phyloP scores from a whole-genome alignment of 352 stramenopile genomes.

The Pythium grandisporangium region DNA sequence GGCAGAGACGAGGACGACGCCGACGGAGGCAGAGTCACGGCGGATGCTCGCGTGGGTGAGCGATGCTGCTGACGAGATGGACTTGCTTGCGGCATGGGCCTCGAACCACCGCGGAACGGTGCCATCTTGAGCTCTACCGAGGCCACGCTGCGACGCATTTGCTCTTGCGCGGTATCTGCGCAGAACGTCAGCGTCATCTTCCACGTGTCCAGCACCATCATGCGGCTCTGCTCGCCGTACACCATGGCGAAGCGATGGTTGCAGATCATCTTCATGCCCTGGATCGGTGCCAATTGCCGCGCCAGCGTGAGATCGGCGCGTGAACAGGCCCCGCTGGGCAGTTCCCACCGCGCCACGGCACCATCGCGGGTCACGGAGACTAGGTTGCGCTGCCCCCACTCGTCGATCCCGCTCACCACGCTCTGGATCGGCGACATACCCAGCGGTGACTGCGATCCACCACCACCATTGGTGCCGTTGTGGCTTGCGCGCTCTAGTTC shows the following conservation, averaged over 20 bases:
- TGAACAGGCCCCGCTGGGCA: conserved; percentile 57
- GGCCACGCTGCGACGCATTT: conserved; percentile 62
- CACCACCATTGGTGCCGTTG: too few relatives aligned
- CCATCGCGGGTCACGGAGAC: conserved; percentile 47
- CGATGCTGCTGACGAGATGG: conserved; percentile 1
- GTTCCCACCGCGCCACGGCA: conserved; percentile 45
- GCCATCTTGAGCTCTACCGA: conserved; percentile 45
- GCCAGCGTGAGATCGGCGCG: conserved; percentile 40
- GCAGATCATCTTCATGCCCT: conserved; percentile 66
- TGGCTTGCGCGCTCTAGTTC: conserved; percentile 2
- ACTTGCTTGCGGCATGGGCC: conserved; percentile 3
- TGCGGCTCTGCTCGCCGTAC: conserved; percentile 54
- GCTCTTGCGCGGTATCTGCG: conserved; percentile 68
- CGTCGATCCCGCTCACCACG: conserved; percentile 59
- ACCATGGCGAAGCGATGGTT: conserved; percentile 64
- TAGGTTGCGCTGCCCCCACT: conserved; percentile 71
- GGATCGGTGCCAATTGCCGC: conserved; percentile 44
- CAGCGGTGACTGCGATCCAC: too few relatives aligned
- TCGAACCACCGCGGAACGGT: background rate
- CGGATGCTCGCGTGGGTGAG: too few relatives aligned
- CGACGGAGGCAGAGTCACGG: too few relatives aligned
- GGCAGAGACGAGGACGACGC: too few relatives aligned
- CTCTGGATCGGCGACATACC: conserved; percentile 36
- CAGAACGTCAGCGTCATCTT: conserved; percentile 63
- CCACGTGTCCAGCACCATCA: conserved; percentile 78